Conservation (phyloP, 345 rosid species). For the Excoecaria agallocha region DNA sequence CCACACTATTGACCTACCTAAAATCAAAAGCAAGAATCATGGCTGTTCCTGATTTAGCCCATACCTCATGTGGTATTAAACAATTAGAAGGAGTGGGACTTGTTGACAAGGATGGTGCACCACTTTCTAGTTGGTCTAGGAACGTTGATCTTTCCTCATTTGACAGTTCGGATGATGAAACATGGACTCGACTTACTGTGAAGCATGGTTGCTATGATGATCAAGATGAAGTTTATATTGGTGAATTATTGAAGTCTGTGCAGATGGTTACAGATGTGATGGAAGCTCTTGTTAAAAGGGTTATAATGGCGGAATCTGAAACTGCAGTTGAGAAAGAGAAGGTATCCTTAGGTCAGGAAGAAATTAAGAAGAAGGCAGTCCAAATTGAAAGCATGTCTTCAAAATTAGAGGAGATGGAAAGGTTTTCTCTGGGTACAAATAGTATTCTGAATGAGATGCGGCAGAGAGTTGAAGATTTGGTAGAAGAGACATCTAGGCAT, state of each 20-base stretch:
- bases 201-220: slow-evolving; percentile 45
- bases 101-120: slow-evolving; percentile 50
- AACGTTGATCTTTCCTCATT: slow-evolving; percentile 47
- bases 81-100: slow-evolving; percentile 51
- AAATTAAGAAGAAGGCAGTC: slow-evolving; percentile 55
- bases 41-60: slow-evolving; percentile 60
- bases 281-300: slow-evolving; percentile 78
- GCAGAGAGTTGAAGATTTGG: slow-evolving; percentile 74
- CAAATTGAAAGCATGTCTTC: slow-evolving; percentile 70
- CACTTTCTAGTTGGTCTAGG: slow-evolving; percentile 48
- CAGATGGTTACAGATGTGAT: slow-evolving; percentile 63
- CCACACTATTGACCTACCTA: slow-evolving; percentile 53
- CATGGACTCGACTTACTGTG: slow-evolving; percentile 42
- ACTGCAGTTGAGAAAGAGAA: slow-evolving; percentile 68
- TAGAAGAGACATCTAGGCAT: slow-evolving; percentile 77
- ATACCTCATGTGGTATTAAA: slow-evolving; percentile 52
- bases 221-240: slow-evolving; percentile 51
- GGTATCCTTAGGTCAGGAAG: slow-evolving; percentile 60
- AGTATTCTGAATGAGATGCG: slow-evolving; percentile 60
- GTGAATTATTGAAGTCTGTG: slow-evolving; percentile 59
- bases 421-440: slow-evolving; percentile 60
- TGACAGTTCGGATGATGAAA: slow-evolving; percentile 44
- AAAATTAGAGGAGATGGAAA: slow-evolving; percentile 77
- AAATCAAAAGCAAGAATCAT: slow-evolving; percentile 69
- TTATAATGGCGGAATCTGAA: slow-evolving; percentile 73